Conservation (phyloP, 805 yeast species). For the Monosporozyma aquatica region DNA sequence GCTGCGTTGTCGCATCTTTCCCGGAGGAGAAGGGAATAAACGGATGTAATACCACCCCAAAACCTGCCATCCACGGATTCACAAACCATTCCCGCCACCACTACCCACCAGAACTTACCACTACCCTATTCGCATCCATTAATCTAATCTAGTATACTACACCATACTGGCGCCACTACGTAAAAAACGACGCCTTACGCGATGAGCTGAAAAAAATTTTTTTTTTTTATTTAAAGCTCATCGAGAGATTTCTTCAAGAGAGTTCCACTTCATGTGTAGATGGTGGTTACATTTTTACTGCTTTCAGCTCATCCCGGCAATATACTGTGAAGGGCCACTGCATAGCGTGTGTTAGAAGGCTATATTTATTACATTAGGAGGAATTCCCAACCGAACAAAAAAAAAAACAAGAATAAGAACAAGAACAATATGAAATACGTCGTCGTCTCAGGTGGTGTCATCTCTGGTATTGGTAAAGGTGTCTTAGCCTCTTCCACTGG, state of each 20-base stretch:
- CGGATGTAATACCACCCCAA: not conserved
- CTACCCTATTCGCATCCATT: too few relatives aligned
- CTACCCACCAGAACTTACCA: not conserved
- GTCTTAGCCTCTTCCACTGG: conserved; percentile 97
- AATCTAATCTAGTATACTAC: too few relatives aligned
- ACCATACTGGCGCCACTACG: not conserved
- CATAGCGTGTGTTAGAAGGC: not conserved
- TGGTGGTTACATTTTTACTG: not conserved
- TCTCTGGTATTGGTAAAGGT: conserved; percentile 98
- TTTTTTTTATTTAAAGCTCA: not conserved
- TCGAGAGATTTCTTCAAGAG: too few relatives aligned
- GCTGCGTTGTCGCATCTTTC: not conserved
- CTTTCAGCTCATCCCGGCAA: conserved; percentile 2
- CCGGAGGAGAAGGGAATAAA: not conserved
- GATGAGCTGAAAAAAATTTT: conserved; percentile 1
- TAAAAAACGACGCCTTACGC: not conserved
- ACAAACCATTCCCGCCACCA: not conserved
- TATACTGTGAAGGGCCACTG: not conserved
- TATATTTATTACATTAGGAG: too few relatives aligned
- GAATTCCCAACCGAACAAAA: too few relatives aligned
- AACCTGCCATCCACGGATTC: not conserved
- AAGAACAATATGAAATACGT: conserved; percentile 78
- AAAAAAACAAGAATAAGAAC: too few relatives aligned
- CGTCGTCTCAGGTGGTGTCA: conserved; percentile 98
- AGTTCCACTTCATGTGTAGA: too few relatives aligned